Conservation (phyloP, 495 filamentous ascomycete species). For the Glonium stellatum region DNA sequence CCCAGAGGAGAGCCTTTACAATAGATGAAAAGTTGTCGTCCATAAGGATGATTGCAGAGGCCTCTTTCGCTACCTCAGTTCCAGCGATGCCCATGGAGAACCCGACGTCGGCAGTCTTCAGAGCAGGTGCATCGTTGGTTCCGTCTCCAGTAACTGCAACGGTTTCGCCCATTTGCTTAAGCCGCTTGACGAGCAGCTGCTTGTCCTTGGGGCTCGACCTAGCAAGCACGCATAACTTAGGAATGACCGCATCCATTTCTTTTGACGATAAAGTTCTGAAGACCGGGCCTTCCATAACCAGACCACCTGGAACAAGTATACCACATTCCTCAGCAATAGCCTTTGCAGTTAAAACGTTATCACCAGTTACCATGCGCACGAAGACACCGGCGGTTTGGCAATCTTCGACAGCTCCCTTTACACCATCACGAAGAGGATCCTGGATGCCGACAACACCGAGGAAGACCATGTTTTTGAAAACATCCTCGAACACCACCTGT, state of each 20-base stretch:
- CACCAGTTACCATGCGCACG: constrained; percentile 88
- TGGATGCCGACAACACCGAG: constrained; percentile 60
- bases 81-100: constrained; percentile 90
- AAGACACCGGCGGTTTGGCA: constrained; percentile 74
- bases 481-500: constrained; percentile 68
- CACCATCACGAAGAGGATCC: constrained; percentile 60
- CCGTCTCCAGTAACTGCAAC: constrained; percentile 93
- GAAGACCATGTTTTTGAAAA: constrained; percentile 64
- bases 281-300: constrained; percentile 75
- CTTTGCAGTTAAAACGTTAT: constrained; percentile 78
- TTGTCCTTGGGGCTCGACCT: constrained; percentile 83
- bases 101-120: constrained; percentile 82
- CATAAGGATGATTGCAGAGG: constrained; percentile 89
- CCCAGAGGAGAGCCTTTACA: constrained; percentile 82
- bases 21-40: constrained; percentile 92
- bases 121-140: constrained; percentile 82
- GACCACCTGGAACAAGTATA: constrained; percentile 65
- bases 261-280: constrained; percentile 63
- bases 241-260: constrained; percentile 65
- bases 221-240: constrained; percentile 74
- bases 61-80: constrained; percentile 88
- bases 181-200: constrained; percentile 64
- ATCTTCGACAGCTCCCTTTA: constrained; percentile 65
- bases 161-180: constrained; percentile 81
- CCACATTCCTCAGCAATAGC: constrained; percentile 81